Percentiles rank a stretch among this genome's conserved stretches.
These are phyloP conservation scores for Diplodia scrobiculata DNA, from an alignment of 2,329 filamentous ascomycete species.

Conservation along the genomic window DNA sequence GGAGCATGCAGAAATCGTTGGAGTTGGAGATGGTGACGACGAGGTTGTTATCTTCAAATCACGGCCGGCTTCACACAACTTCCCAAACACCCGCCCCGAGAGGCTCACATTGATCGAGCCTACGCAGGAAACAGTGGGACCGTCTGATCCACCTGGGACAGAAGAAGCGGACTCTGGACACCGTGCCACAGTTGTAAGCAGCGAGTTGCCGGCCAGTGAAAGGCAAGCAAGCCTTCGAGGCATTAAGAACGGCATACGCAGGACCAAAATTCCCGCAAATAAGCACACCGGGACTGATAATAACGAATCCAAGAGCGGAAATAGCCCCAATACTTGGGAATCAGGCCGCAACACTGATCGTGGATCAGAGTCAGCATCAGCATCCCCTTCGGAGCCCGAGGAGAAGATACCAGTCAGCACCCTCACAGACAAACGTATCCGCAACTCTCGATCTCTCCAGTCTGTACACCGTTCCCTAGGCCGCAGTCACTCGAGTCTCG, in stretches of 20 bases:
- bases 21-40: constrained; percentile 35
- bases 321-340: not conserved
- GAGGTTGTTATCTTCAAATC: constrained; percentile 31
- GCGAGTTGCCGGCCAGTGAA: not conserved
- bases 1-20: constrained; percentile 36
- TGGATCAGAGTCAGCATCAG: not conserved
- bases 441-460: not conserved
- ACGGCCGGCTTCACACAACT: constrained; percentile 30
- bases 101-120: constrained; percentile 12
- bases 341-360: not conserved
- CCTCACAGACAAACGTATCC: constrained; percentile 1
- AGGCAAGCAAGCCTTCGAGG: not conserved
- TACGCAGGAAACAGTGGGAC: not conserved
- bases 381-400: not conserved
- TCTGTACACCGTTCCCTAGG: constrained; percentile 27
- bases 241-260: not conserved
- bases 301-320: not conserved
- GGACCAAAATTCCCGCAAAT: no score
- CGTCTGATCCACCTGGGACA: not conserved
- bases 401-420: constrained; percentile 17
- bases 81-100: constrained; percentile 18
- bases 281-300: not conserved
- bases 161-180: not conserved
- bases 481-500: constrained; percentile 30
- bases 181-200: not conserved